A percentile compares a stretch with the other conserved stretches of the same genome.
Conservation (phyloP, 1,139 yeast genomes). For the Geotrichum candidum region DNA sequence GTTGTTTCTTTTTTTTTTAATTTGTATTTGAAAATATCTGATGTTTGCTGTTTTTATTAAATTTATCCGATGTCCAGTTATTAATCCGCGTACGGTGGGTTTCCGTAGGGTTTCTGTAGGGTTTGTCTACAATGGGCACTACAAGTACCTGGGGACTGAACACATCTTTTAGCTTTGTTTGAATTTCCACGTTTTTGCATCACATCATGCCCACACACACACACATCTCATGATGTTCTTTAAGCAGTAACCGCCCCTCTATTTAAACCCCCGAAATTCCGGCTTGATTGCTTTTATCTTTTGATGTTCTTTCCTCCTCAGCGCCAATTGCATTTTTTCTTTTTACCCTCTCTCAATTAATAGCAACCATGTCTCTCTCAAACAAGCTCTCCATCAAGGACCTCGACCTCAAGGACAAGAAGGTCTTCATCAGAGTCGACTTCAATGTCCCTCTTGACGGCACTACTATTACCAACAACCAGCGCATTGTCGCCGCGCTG, state of each 20-base stretch:
- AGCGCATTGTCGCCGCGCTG: conserved; percentile 95
- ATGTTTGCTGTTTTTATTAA: neutral
- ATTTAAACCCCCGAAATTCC: neutral
- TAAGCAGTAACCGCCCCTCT: neutral
- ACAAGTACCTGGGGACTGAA: neutral
- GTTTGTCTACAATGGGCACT: neutral
- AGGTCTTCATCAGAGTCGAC: conserved; percentile 92
- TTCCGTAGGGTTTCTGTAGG: neutral
- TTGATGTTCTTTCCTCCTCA: neutral
- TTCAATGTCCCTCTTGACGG: conserved; percentile 98
- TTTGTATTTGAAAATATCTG: neutral
- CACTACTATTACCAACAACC: conserved; percentile 92
- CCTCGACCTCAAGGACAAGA: conserved; percentile 74
- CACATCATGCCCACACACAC: neutral
- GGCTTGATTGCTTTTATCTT: neutral
- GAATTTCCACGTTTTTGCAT: neutral
- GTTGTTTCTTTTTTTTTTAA: neutral
- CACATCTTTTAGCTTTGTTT: no score
- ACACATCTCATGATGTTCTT: neutral
- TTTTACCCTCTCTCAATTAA: neutral
- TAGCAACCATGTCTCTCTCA: conserved; percentile 76
- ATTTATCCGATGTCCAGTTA: neutral
- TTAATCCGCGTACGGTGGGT: neutral
- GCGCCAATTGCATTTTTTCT: neutral
- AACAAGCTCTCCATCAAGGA: conserved; percentile 89